Evolutionary conservation across 208 protist species (phyloP), one percentile per base, ranked within the genome.

Genomic region (Leptomonas seymouri): DNA sequence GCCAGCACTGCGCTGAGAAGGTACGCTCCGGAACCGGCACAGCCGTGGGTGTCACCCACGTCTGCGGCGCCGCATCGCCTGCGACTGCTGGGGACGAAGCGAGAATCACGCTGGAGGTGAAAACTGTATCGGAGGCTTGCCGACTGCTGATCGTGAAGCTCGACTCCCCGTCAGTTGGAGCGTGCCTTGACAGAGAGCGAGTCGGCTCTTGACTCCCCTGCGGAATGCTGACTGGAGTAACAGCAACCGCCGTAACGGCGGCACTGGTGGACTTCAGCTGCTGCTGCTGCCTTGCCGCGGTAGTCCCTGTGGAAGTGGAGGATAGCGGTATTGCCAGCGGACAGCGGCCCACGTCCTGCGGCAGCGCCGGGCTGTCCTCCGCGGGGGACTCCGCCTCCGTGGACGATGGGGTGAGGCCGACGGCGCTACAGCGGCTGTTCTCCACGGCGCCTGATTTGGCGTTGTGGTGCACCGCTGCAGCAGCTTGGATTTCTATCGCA

Each of bases 61-160:
- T 49, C 44, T 75, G 61, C 12, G 69, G 46, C 25, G 61, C 31
- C 34, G 16, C 45, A 6, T 67, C 69, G 15, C 60, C 61, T 7
- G 61, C 21, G 21, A 41, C 45, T 2, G 61, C 62, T 23, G 42
- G 50, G 20, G 58, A 51, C 20, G 61, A 56, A 11, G 56, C 46
- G 45, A 12, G 30, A 61, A 41, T 28, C 28, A 64, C 3, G 54
- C 54, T 56, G 34, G 34, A 18, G 23, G 51, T 51, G 34, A 64
- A 55, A 34, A 51, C 9, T 4, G 25, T 58, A 12, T 65, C 57
- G 0, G 69, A 63, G 9, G 30, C 21, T 9, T 51, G 61, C 2
- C 34, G 69, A 23, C 61, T 56, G 12, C n/a, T 45, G n/a, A 54
- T 36, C 21, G 15, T 67, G 51, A 8, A 20, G 25, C 3, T 12